Percentiles rank a stretch among this genome's conserved stretches.
These are phyloP conservation scores for Pyricularia sp. DNA, from an alignment of 2,329 filamentous ascomycete genomes.

Conservation along the genomic window DNA sequence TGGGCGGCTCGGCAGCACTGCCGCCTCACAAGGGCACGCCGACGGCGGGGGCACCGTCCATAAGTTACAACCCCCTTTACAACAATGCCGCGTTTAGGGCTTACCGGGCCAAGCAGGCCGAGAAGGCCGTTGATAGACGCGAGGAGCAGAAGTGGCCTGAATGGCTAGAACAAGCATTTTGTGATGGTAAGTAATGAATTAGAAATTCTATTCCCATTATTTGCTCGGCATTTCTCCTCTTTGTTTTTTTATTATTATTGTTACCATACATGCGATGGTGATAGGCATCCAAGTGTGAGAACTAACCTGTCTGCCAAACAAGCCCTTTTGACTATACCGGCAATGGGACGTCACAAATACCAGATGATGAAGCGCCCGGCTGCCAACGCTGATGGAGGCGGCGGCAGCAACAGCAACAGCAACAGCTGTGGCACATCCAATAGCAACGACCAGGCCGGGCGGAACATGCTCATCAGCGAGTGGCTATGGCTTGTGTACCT, in stretches of 20 bases:
- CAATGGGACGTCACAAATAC: conserved; percentile 58
- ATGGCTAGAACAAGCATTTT: conserved; percentile 55
- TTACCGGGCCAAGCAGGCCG: conserved; percentile 55
- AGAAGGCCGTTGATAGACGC: conserved; percentile 45
- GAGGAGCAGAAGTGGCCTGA: conserved; percentile 53
- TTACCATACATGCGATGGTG: not conserved
- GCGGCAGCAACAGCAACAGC: conserved; percentile 40
- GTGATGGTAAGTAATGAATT: conserved; percentile 47
- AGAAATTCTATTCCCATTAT: not conserved
- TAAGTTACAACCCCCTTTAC: conserved; percentile 46
- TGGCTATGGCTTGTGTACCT: conserved; percentile 50
- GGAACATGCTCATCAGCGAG: conserved; percentile 62
- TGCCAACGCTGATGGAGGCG: conserved; percentile 51
- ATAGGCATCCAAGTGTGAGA: conserved; percentile 10
- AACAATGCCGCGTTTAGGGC: conserved; percentile 53
- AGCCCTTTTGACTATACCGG: conserved; percentile 57
- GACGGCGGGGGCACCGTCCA: not conserved
- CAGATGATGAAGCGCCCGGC: conserved; percentile 31
- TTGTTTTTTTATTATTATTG: not conserved
- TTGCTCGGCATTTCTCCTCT: not conserved
- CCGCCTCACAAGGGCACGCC: not conserved
- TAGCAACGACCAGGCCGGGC: conserved; percentile 56
- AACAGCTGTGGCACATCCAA: not conserved
- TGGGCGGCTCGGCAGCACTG: not conserved
- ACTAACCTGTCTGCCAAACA: not conserved